A percentile compares a stretch with the other conserved stretches of the same genome.
Evolutionary conservation across 139 green algal species (phyloP).

Genomic region (Yamagishiella unicocca): DNA sequence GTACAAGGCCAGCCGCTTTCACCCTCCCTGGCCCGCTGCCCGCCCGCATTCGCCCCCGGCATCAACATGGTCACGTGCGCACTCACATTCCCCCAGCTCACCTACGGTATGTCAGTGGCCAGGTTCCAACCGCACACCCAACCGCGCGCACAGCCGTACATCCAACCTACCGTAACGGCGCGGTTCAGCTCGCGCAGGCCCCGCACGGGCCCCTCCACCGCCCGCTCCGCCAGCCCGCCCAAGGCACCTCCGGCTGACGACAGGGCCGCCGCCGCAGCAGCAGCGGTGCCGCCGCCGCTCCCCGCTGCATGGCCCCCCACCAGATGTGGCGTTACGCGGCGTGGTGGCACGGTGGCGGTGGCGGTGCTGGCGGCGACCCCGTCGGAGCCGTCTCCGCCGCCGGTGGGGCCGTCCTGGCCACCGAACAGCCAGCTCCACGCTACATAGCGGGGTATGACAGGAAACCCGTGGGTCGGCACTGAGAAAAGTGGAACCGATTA

Average conservation of each 20-base stretch:
- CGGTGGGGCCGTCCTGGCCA: background rate
- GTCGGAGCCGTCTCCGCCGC: background rate
- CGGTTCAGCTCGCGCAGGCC: constrained; percentile 17
- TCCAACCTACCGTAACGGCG: background rate
- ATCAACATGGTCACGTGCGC: too few relatives aligned
- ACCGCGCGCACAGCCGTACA: background rate
- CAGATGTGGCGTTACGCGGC: background rate
- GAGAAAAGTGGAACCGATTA: background rate
- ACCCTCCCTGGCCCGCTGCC: too few relatives aligned
- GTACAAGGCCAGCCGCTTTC: background rate
- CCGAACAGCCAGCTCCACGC: background rate
- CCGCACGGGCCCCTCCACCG: constrained; percentile 24
- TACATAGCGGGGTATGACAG: background rate
- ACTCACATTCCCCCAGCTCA: too few relatives aligned
- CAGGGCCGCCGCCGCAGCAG: background rate
- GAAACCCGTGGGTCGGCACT: too few relatives aligned
- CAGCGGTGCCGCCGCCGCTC: background rate
- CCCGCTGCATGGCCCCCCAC: background rate
- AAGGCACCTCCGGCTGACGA: background rate
- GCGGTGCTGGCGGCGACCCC: background rate
- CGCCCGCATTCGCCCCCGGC: too few relatives aligned
- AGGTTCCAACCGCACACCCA: too few relatives aligned
- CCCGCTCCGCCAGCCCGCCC: background rate
- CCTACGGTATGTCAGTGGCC: too few relatives aligned
- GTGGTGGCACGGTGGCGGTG: background rate